Conservation (phyloP, 352 stramenopile species). For the Globisporangium echinulatum region DNA sequence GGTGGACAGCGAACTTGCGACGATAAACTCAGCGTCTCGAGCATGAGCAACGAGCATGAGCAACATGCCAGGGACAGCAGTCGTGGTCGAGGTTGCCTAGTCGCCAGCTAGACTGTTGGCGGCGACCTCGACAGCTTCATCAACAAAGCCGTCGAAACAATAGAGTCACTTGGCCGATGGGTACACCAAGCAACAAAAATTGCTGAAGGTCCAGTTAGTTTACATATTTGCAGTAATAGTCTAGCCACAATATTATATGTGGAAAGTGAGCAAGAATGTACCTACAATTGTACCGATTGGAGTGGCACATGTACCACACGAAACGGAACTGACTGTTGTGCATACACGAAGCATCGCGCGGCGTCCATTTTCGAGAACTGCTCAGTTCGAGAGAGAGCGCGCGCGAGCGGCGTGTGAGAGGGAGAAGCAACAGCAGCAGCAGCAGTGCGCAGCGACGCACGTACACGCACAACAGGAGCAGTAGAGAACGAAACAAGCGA, state of each 20-base stretch:
- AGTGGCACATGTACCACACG: neutral
- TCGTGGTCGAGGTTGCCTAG: too few relatives aligned
- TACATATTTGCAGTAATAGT: too few relatives aligned
- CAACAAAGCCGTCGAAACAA: neutral
- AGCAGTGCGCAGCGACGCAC: neutral
- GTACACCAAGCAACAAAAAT: neutral
- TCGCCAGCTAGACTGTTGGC: neutral
- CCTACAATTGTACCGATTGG: neutral
- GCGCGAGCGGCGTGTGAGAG: neutral
- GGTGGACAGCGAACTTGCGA: too few relatives aligned
- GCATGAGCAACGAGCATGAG: neutral
- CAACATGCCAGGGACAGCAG: neutral
- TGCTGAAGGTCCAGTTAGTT: too few relatives aligned
- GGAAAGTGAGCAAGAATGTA: neutral
- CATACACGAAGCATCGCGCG: neutral
- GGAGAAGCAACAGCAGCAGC: slow-evolving; percentile 1
- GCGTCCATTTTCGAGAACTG: neutral
- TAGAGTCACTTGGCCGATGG: neutral
- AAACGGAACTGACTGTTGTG: neutral
- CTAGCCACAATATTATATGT: too few relatives aligned
- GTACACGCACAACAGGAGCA: neutral
- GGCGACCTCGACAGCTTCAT: neutral
- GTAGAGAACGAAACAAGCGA: neutral
- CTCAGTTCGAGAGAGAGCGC: neutral
- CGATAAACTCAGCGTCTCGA: too few relatives aligned